Conservation (phyloP, 306 rosid species). For the Calophaca sinica region DNA sequence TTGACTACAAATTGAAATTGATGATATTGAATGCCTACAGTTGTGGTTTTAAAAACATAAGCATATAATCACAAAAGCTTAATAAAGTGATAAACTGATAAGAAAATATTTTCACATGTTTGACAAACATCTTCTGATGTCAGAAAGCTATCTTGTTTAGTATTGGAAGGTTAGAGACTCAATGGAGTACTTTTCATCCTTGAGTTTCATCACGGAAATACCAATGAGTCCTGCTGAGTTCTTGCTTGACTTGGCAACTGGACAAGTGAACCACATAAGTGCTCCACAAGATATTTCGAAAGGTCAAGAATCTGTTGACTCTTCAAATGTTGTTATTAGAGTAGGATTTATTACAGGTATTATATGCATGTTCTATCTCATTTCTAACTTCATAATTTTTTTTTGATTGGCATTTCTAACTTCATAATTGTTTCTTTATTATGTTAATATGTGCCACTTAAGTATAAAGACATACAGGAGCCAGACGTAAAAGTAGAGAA, state of each 20-base stretch:
- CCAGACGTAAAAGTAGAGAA: no score
- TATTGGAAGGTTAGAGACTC: slow-evolving; percentile 83
- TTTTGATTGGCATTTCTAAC: no score
- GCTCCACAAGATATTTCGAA: slow-evolving; percentile 50
- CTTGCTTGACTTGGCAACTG: slow-evolving; percentile 90
- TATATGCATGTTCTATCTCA: no score
- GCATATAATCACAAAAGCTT: background rate
- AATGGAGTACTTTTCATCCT: slow-evolving; percentile 75
- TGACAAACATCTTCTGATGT: slow-evolving; percentile 85
- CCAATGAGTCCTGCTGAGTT: slow-evolving; percentile 97
- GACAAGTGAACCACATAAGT: slow-evolving; percentile 79
- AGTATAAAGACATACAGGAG: no score
- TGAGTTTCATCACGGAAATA: slow-evolving; percentile 74
- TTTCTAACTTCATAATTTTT: no score
- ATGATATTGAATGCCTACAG: slow-evolving; percentile 10
- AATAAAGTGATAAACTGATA: background rate
- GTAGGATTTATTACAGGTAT: no score
- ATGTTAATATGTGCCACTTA: no score
- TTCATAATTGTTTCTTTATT: no score
- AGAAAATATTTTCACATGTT: slow-evolving; percentile 68
- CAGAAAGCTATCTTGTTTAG: slow-evolving; percentile 87
- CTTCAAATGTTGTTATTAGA: no score
- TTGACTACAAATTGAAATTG: background rate
- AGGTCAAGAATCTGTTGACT: no score
- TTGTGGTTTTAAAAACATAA: background rate